Base-by-base conservation (phyloP, 495 filamentous ascomycete species). In the Gamarada debralockiae region DNA sequence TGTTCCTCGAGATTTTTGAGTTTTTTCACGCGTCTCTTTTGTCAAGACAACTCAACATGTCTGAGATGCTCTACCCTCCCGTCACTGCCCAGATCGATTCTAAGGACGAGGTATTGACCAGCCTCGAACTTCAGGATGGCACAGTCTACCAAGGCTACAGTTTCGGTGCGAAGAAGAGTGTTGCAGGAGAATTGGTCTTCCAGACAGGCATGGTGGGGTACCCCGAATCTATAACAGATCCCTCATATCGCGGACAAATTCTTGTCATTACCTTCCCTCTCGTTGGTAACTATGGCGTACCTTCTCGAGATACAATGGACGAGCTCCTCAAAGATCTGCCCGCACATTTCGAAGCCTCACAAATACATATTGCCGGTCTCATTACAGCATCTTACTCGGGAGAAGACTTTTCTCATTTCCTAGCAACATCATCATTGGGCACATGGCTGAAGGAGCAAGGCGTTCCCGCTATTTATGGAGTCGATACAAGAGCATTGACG, bases 191-290 rank as follows among this genome's bases (percentile, higher is more conserved):
- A 79, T 76, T 97, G 66, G 93, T 98, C 70, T 98, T 98, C 74
- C 93, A 98, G 77, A 98, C 93, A 44, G 93, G 93, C 65, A 95
- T 98, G 93, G 93, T 98, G 51, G 93, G 93, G 55, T 98, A 98
- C 65, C 92, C 93, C 25, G 93, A 98, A 74, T 92, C 89, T 12
- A 79, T 96, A 62, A 96, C 90, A 45, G 90, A 96, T 61, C 90
- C 90, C 54, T 95, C 90, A 51, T 96, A 96, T 69, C 87, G 87
- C 14, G 90, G 90, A 33, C 90, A 96, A 70, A 91, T 96, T 45
- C 80, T 96, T 46, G 89, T 95, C 62, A 78, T 95, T 61, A 96
- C 90, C 22, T 95, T 93, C 68, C 90, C 90, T 21, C 76, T 95
- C 14, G 85, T 92, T 52, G 90, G 90, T 61, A 96, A 96, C 73